These are phyloP conservation scores for Penicillium decumbens DNA, from an alignment of 2,329 filamentous ascomycete species.

Conservation along the genomic window DNA sequence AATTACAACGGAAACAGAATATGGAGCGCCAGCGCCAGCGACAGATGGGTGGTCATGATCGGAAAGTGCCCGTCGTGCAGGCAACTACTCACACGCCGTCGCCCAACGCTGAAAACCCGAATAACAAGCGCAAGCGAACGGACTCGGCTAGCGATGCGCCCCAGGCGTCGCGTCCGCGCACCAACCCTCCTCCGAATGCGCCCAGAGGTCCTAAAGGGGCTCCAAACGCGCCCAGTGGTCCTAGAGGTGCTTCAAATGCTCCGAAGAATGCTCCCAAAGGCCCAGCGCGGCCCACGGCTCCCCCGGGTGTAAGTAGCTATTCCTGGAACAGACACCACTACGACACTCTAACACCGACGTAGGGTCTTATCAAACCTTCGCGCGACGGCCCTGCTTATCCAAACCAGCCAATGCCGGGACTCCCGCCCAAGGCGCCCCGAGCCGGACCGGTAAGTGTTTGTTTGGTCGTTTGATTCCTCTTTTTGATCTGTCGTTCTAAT, in stretches of 20 bases:
- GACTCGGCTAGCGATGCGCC: conserved; percentile 23
- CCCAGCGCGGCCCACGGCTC: conserved; percentile 14
- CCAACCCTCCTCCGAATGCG: conserved; percentile 13
- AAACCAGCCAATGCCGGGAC: conserved; percentile 13
- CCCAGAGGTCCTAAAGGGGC: neutral
- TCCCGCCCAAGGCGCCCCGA: conserved; percentile 13
- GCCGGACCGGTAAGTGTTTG: conserved; percentile 21
- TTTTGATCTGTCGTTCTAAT: conserved; percentile 7
- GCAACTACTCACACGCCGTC: conserved; percentile 23
- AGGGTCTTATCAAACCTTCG: conserved; percentile 41
- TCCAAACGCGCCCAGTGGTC: neutral
- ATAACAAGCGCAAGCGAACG: conserved; percentile 34
- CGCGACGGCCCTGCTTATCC: conserved; percentile 33
- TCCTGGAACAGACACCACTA: conserved; percentile 6
- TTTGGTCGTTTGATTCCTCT: neutral
- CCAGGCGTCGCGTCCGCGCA: conserved; percentile 28
- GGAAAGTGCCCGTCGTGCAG: conserved; percentile 41
- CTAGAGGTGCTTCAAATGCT: neutral
- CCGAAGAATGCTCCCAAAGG: neutral
- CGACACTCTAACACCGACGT: conserved; percentile 21
- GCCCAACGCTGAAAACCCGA: conserved; percentile 12
- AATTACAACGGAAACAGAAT: conserved; percentile 31
- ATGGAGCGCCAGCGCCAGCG: conserved; percentile 38
- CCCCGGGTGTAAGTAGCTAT: conserved; percentile 14
- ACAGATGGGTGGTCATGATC: conserved; percentile 45